Evolutionary conservation across 768 basidiomycete species (phyloP), one percentile per base, ranked within the genome.

Genomic region (Tylopilus plumbeoviolaceoides): DNA sequence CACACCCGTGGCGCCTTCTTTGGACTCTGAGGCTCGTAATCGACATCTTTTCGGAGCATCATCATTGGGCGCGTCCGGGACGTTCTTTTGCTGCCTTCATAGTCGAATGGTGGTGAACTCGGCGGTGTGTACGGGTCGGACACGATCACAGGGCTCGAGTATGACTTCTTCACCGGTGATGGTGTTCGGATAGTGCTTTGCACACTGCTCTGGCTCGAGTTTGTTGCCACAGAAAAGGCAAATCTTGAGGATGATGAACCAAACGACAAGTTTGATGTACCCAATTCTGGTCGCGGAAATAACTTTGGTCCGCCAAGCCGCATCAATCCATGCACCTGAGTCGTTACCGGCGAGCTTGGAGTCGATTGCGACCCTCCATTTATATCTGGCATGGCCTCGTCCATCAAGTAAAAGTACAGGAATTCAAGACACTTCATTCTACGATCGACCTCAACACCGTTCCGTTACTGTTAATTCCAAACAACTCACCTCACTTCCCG

Each of bases 361-460:
- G 68, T 61, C 5, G 67, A 59, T 6, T 79, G 77, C 4, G 57
- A 47, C 31, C 51, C 56, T 0, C 15, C 18, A n/a, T 20, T 23
- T 40, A 45, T 51, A 4, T 58, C 53, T 20, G 58, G 52, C 7
- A 72, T 64, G 1, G 80, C 82, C 64, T 97, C 94, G 54, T 95
- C 94, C 42, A 95, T 75, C 7, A 98, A 77, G 67, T 98, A 98
- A 68, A 95, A 97, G 69, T 95, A 95, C 15, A 98, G 72, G 61
- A 97, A 94, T 65, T 97, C 95, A 17, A 98, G 76, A 56, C 92
- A 95, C 73, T 95, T 95, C 89, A 97, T 95, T 61, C 94, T 95
- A 61, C 20, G 33, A 41, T 40, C 36, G 23, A 33, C 7, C 17
- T 70, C 33, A 43, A 44, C 35, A 18, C 17, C 44, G 9, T 12